Percentiles rank a stretch among this genome's conserved stretches.
phyloP scores from a whole-genome alignment of 2,329 filamentous ascomycete species.

The Exophiala sp. region DNA sequence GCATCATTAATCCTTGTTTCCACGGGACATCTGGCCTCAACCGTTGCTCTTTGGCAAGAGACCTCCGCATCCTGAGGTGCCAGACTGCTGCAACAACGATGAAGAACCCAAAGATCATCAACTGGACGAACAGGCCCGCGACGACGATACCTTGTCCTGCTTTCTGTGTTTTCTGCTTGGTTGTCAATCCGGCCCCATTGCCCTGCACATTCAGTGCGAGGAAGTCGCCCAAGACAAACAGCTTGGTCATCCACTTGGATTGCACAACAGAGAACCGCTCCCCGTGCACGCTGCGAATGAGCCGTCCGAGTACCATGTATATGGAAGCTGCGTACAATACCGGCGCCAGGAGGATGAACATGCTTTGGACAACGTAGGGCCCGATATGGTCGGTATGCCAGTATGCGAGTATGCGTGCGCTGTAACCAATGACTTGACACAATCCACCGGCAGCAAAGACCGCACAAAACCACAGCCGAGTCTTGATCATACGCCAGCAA shows the following conservation, averaged over 20 bases:
- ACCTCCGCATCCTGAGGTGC: slow-evolving; percentile 22
- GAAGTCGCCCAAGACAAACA: slow-evolving; percentile 44
- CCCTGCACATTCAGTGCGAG: slow-evolving; percentile 45
- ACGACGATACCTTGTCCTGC: slow-evolving; percentile 22
- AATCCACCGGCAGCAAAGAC: slow-evolving; percentile 38
- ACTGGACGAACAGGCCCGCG: slow-evolving; percentile 30
- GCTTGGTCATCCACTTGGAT: slow-evolving; percentile 34
- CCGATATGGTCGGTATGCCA: slow-evolving; percentile 3
- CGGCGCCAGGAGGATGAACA: slow-evolving; percentile 45
- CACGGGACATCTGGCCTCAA: slow-evolving; percentile 30
- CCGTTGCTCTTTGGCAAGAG: slow-evolving; percentile 31
- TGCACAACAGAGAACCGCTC: slow-evolving; percentile 37
- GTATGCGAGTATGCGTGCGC: slow-evolving; percentile 29
- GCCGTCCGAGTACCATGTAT: slow-evolving; percentile 46
- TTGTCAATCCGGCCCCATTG: slow-evolving; percentile 37
- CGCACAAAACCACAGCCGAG: slow-evolving; percentile 33
- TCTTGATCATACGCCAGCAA: slow-evolving; percentile 31
- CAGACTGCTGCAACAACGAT: slow-evolving; percentile 28
- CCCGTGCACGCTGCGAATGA: slow-evolving; percentile 36
- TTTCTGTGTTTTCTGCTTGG: slow-evolving; percentile 19
- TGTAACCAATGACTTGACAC: slow-evolving; percentile 43
- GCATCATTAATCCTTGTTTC: slow-evolving; percentile 36
- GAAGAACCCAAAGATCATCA: slow-evolving; percentile 31
- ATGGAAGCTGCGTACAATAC: slow-evolving; percentile 47
- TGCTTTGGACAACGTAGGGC: slow-evolving; percentile 33